Conservation (phyloP, 345 rosid genomes). For the Noccaea caerulescens region DNA sequence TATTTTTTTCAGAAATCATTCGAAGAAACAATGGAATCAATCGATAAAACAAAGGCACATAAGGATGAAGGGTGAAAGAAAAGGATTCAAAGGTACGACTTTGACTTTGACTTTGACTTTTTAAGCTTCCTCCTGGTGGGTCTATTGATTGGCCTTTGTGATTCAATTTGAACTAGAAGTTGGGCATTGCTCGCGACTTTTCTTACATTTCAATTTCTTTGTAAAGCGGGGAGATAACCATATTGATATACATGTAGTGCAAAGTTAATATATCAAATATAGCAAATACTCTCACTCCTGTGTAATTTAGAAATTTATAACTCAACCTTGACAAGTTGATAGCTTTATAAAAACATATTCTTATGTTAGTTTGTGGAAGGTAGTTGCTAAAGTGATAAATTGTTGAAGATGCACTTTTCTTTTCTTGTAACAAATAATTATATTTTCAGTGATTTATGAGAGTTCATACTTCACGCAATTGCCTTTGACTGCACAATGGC, state of each 20-base stretch:
- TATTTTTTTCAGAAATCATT: conserved; percentile 86
- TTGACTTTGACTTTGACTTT: conserved; percentile 10
- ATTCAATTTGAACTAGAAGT: not conserved
- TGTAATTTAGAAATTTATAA: not conserved
- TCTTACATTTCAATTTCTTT: not conserved
- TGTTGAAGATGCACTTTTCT: not conserved
- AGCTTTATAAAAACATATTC: no score
- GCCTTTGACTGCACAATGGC: conserved; percentile 11
- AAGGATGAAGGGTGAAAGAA: conserved; percentile 46
- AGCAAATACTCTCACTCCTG: conserved; percentile 3
- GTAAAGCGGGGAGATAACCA: not conserved
- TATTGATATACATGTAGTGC: not conserved
- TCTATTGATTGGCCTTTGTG: not conserved
- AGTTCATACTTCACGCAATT: conserved; percentile 7
- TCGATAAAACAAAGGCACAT: conserved; percentile 54
- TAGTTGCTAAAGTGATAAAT: not conserved
- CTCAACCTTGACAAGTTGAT: not conserved
- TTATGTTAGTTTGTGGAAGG: not conserved
- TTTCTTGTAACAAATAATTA: not conserved
- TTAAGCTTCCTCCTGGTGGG: no score
- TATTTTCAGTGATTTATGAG: conserved; percentile 5
- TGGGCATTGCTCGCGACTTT: not conserved
- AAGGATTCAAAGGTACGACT: conserved; percentile 36
- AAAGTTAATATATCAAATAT: not conserved
- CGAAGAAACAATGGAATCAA: conserved; percentile 81